A percentile compares a stretch with the other conserved stretches of the same genome.
Conservation (phyloP, 192 early-diverging fungal genomes). For the Coemansia sp. region DNA sequence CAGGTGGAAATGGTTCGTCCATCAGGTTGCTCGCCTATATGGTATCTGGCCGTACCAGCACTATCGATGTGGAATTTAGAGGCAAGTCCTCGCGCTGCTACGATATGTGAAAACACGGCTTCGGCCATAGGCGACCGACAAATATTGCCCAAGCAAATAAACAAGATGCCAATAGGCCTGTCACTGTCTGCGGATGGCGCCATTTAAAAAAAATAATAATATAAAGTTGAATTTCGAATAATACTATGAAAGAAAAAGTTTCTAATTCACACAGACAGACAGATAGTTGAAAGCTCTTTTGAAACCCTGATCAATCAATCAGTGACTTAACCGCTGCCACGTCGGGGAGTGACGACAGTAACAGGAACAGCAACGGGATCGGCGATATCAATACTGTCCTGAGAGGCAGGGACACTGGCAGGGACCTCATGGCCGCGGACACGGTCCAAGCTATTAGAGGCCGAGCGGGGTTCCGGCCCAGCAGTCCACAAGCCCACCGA, state of each 20-base stretch:
- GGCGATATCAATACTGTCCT: slow-evolving; percentile 17
- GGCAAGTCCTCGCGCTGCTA: slow-evolving; percentile 59
- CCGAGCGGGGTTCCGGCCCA: background rate
- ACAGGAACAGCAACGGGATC: slow-evolving; percentile 13
- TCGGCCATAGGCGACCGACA: slow-evolving; percentile 93
- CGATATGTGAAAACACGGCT: slow-evolving; percentile 80
- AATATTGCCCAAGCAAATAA: slow-evolving; percentile 78
- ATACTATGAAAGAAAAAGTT: no score
- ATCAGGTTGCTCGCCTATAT: slow-evolving; percentile 75
- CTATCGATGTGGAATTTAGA: slow-evolving; percentile 75
- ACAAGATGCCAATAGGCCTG: slow-evolving; percentile 46
- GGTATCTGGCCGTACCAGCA: slow-evolving; percentile 82
- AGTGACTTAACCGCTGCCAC: background rate
- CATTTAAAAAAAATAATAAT: background rate
- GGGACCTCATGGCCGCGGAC: background rate
- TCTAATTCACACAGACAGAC: no score
- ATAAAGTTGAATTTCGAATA: no score
- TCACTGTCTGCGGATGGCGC: background rate
- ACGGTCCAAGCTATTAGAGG: background rate
- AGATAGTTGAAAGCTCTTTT: background rate
- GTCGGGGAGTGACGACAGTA: background rate
- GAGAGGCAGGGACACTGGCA: background rate
- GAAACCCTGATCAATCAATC: background rate
- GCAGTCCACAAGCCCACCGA: slow-evolving; percentile 1
- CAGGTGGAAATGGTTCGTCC: slow-evolving; percentile 66